phyloP scores from a whole-genome alignment of 805 yeast species.

The Sungouiozyma intestinalis region DNA sequence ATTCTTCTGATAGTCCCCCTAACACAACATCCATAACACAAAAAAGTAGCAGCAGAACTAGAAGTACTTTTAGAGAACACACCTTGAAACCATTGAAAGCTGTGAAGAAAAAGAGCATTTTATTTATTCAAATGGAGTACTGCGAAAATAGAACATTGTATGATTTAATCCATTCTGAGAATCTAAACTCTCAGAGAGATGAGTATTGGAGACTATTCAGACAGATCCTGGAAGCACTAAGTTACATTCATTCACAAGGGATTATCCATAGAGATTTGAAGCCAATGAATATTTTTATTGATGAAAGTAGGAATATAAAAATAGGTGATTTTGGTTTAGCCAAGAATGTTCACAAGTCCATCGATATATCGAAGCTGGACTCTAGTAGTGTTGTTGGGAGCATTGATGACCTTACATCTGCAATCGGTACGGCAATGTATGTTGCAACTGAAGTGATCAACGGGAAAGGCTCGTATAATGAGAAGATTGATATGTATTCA shows the following conservation, averaged over 20 bases:
- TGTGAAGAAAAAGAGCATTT: slow-evolving; percentile 44
- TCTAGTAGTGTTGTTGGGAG: slow-evolving; percentile 21
- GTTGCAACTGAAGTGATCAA: slow-evolving; percentile 81
- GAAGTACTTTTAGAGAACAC: background rate
- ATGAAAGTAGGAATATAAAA: slow-evolving; percentile 76
- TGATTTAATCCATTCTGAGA: slow-evolving; percentile 69
- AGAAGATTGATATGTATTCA: slow-evolving; percentile 92
- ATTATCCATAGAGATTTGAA: slow-evolving; percentile 92
- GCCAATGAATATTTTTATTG: slow-evolving; percentile 93
- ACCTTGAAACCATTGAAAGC: background rate
- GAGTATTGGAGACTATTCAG: slow-evolving; percentile 87
- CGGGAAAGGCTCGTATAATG: slow-evolving; percentile 71
- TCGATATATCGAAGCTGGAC: slow-evolving; percentile 26
- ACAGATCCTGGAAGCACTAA: slow-evolving; percentile 80
- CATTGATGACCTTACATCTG: slow-evolving; percentile 74
- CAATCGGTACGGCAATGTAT: slow-evolving; percentile 88
- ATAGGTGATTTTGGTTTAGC: slow-evolving; percentile 98
- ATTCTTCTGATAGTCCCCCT: background rate
- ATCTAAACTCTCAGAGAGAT: slow-evolving; percentile 55
- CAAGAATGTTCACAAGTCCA: slow-evolving; percentile 60
- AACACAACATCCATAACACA: background rate
- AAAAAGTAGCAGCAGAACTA: background rate
- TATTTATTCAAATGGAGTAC: slow-evolving; percentile 96
- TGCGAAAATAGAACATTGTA: slow-evolving; percentile 88
- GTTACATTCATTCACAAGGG: slow-evolving; percentile 87